phyloP scores from a whole-genome alignment of 1,284 basidiomycete genomes.

The Laetiporus sulphureus region DNA sequence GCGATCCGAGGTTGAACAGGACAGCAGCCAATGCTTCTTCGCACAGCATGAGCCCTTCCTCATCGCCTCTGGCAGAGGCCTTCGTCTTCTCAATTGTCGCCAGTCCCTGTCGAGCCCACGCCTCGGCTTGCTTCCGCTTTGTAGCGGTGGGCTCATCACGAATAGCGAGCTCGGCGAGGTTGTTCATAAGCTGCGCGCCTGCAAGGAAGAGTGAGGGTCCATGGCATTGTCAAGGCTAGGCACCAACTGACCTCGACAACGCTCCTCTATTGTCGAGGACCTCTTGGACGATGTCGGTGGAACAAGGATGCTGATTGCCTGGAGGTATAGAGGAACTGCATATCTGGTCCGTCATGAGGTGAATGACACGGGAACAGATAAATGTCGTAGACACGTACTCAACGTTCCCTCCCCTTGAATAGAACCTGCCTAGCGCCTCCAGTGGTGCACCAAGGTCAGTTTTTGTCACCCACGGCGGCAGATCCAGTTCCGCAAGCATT shows the following conservation, averaged over 20 bases:
- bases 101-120: slow-evolving; percentile 53
- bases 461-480: slow-evolving; percentile 57
- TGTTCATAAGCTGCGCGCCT: slow-evolving; percentile 71
- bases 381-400: slow-evolving; percentile 40
- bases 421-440: slow-evolving; percentile 60
- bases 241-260: slow-evolving; percentile 50
- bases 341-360: slow-evolving; percentile 33
- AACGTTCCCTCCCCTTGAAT: slow-evolving; percentile 47
- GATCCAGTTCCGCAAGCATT: slow-evolving; percentile 43
- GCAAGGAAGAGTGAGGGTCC: no score
- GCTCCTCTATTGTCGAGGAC: slow-evolving; percentile 38
- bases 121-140: slow-evolving; percentile 47
- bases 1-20: slow-evolving; percentile 53
- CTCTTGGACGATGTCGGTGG: slow-evolving; percentile 35
- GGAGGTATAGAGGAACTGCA: slow-evolving; percentile 60
- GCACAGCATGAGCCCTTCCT: slow-evolving; percentile 32
- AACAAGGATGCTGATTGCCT: slow-evolving; percentile 60
- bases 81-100: slow-evolving; percentile 38
- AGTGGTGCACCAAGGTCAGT: slow-evolving; percentile 65
- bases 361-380: slow-evolving; percentile 1
- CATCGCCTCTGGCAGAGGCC: slow-evolving; percentile 12
- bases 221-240: neutral
- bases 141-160: slow-evolving; percentile 41
- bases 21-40: slow-evolving; percentile 53
- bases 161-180: slow-evolving; percentile 54